Conservation (phyloP, 257 asterid genomes). For the Forsythia viridissima region DNA sequence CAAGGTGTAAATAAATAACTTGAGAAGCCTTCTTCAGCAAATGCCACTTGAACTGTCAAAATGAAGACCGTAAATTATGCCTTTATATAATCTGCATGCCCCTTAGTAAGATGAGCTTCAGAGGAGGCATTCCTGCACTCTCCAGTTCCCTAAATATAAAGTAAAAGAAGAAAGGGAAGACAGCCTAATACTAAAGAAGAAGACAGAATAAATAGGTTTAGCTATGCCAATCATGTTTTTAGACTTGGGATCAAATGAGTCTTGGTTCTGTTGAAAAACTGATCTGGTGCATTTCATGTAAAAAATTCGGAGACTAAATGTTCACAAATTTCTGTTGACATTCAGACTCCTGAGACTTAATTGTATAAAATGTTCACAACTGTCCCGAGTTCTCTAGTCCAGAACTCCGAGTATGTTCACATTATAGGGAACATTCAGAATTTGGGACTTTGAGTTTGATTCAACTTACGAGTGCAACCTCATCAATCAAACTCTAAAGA, state of each 20-base stretch:
- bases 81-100: not conserved
- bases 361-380: not conserved
- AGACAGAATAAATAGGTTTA: not conserved
- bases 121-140: not conserved
- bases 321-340: not conserved
- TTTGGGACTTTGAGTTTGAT: not conserved
- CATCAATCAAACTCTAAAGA: not conserved
- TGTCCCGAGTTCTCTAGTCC: not conserved
- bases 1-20: slow-evolving; percentile 80
- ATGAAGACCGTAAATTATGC: not conserved
- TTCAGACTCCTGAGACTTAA: not conserved
- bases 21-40: slow-evolving; percentile 87
- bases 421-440: not conserved
- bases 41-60: slow-evolving; percentile 80
- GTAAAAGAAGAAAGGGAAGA: not conserved
- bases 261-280: not conserved
- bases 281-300: not conserved
- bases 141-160: not conserved
- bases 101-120: slow-evolving; percentile 6
- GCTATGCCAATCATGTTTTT: not conserved
- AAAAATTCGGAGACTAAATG: not conserved
- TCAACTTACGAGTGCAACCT: not conserved
- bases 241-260: not conserved
- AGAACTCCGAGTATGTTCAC: not conserved
- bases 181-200: not conserved